phyloP scores from a whole-genome alignment of 2,329 filamentous ascomycete species.

The Penicillium vulpinum region DNA sequence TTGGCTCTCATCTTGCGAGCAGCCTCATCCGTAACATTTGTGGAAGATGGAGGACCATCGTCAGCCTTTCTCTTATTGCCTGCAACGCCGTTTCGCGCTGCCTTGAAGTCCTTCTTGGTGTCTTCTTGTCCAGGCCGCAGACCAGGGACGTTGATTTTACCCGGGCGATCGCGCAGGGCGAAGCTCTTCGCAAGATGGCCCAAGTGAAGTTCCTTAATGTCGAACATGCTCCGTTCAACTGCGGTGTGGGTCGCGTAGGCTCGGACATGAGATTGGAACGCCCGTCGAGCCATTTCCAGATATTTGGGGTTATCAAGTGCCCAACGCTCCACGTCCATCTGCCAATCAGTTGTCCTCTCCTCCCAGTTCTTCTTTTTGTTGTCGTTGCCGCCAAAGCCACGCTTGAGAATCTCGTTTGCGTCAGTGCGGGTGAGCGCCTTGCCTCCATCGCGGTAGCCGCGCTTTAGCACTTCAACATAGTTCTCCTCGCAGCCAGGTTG shows the following conservation, averaged over 20 bases:
- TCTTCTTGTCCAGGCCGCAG: conserved; percentile 52
- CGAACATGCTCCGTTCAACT: conserved; percentile 81
- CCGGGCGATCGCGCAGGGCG: conserved; percentile 82
- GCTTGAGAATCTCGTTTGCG: conserved; percentile 66
- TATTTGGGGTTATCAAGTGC: conserved; percentile 63
- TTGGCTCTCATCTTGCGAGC: conserved; percentile 56
- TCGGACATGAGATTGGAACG: conserved; percentile 86
- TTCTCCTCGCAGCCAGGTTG: conserved; percentile 89
- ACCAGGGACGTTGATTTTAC: conserved; percentile 65
- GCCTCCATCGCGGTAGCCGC: conserved; percentile 64
- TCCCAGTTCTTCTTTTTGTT: conserved; percentile 59
- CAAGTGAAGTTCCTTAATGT: conserved; percentile 86
- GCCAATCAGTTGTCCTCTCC: conserved; percentile 65
- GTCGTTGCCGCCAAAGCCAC: conserved; percentile 58
- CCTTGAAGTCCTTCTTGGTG: conserved; percentile 50
- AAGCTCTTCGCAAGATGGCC: conserved; percentile 95
- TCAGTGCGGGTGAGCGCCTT: conserved; percentile 63
- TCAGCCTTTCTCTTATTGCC: conserved; percentile 40
- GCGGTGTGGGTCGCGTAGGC: conserved; percentile 93
- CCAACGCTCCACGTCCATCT: conserved; percentile 67
- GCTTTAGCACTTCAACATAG: conserved; percentile 77
- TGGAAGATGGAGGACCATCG: conserved; percentile 24
- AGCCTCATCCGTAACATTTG: conserved; percentile 47
- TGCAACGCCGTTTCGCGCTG: conserved; percentile 38
- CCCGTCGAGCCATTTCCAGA: conserved; percentile 78